Base-by-base conservation (phyloP, 2,329 filamentous ascomycete genomes). In the Moelleriella libera region DNA sequence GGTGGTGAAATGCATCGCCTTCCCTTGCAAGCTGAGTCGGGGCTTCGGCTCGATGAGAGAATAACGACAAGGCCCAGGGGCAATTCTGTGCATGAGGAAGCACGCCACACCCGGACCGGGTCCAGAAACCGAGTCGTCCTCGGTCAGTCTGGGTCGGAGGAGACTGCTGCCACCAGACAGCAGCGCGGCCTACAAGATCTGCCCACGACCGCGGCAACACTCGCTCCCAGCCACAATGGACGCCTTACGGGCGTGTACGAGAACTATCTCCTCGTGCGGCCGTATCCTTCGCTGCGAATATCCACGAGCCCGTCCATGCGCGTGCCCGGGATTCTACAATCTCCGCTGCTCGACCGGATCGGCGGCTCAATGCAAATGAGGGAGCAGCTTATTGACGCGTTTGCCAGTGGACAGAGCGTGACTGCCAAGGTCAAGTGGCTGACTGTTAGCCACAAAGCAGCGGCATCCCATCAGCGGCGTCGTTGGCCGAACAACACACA, bases 241-340 rank as follows among this genome's bases (percentile, higher is more conserved):
- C 58, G 60, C 0, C 57, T 63, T 3, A 55, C 56, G 0, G 53
- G 58, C 21, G 45, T 61, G 45, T 75, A 72, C 54, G 68, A 75
- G 52, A 61, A 81, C 55, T 83, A 81, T 55, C 68, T 83, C n/a
- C 71, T 83, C 14, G 73, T 83, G 5, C 69, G 82, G 4, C 82
- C 82, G 0, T 77, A 77, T 52, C 82, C 82, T 1, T 80, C 71
- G 37, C 67, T 86, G 0, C 73, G 76, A 1, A 78, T 86, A 1
- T 86, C 86, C 58, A 82, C 82, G 3, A 83, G 79, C 1, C 81
- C 82, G 0, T 75, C 77, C 1, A 71, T 85, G 30, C 75, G 81
- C 3, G 74, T 84, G 0, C 81, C 82, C 0, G 82, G 81, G 0
- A 82, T 85, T 45, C 65, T 85, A 0, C 79, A 83, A 56, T 76